Evolutionary conservation across 257 asterid species (phyloP).

Genomic region (Solanum arcanum): DNA sequence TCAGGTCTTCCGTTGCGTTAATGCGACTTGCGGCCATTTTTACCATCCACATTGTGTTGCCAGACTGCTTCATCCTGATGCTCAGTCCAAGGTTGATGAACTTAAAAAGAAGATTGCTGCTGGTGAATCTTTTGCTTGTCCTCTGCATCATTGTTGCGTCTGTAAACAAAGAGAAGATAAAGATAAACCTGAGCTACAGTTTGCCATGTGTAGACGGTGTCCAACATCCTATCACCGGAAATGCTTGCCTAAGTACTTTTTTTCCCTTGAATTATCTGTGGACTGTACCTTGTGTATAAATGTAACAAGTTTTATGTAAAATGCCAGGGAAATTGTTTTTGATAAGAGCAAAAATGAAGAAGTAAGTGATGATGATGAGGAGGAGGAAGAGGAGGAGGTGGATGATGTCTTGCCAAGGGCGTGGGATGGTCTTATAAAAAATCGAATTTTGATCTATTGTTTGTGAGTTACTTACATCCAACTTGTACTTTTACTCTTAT

Average conservation of each 20-base stretch:
- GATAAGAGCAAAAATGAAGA: not conserved
- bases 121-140: slow-evolving; percentile 78
- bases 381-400: slow-evolving; percentile 16
- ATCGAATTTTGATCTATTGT: slow-evolving; percentile 77
- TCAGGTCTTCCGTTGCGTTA: slow-evolving; percentile 83
- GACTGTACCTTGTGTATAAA: not conserved
- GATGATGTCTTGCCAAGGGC: slow-evolving; percentile 48
- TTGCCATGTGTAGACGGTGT: slow-evolving; percentile 96
- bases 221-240: slow-evolving; percentile 88
- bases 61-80: slow-evolving; percentile 42
- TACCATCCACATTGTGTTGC: slow-evolving; percentile 88
- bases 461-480: slow-evolving; percentile 34
- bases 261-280: not conserved
- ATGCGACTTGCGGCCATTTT: slow-evolving; percentile 83
- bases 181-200: slow-evolving; percentile 34
- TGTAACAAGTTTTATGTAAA: not conserved
- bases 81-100: slow-evolving; percentile 38
- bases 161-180: slow-evolving; percentile 68
- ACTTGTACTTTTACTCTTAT: not conserved
- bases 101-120: slow-evolving; percentile 39
- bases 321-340: slow-evolving; percentile 44
- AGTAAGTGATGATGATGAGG: not conserved
- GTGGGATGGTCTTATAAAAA: slow-evolving; percentile 68
- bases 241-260: slow-evolving; percentile 77
- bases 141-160: slow-evolving; percentile 57